Conservation (phyloP, 352 stramenopile genomes). For the Globisporangium echinulatum region DNA sequence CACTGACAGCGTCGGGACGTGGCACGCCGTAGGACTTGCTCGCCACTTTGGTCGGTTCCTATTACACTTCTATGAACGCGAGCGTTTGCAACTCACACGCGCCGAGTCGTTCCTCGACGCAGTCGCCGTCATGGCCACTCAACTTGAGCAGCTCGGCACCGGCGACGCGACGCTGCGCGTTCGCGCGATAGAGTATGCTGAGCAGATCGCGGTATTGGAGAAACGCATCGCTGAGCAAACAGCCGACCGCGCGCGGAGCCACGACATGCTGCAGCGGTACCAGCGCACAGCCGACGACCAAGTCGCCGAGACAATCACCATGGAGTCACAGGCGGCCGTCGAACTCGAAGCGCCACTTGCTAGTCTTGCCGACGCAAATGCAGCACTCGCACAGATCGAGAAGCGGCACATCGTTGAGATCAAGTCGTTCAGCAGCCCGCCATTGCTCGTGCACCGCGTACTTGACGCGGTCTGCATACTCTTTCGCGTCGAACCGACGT, state of each 20-base stretch:
- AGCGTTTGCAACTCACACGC: constrained; percentile 10
- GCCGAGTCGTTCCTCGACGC: constrained; percentile 21
- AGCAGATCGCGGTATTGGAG: constrained; percentile 23
- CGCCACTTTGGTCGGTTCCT: constrained; percentile 20
- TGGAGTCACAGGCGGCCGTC: constrained; percentile 39
- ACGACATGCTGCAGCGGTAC: constrained; percentile 52
- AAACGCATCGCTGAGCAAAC: constrained; percentile 28
- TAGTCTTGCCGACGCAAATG: constrained; percentile 66
- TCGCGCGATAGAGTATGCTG: constrained; percentile 14
- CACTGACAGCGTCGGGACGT: constrained; percentile 7
- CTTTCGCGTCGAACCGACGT: constrained; percentile 61
- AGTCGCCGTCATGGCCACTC: constrained; percentile 21
- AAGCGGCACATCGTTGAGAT: constrained; percentile 76
- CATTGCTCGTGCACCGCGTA: constrained; percentile 61
- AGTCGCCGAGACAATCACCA: constrained; percentile 54
- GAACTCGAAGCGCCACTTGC: constrained; percentile 56
- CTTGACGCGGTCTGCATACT: constrained; percentile 68
- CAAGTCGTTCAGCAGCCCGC: constrained; percentile 76
- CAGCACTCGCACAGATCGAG: constrained; percentile 51
- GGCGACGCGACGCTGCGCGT: constrained; percentile 17
- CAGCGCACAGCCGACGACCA: constrained; percentile 56
- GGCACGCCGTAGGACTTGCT: constrained; percentile 5
- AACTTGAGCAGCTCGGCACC: constrained; percentile 35
- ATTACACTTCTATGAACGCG: constrained; percentile 8
- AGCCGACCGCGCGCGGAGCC: constrained; percentile 37